These are phyloP conservation scores for Hebeloma cylindrosporum DNA, from an alignment of 768 basidiomycete species.

Conservation along the genomic window DNA sequence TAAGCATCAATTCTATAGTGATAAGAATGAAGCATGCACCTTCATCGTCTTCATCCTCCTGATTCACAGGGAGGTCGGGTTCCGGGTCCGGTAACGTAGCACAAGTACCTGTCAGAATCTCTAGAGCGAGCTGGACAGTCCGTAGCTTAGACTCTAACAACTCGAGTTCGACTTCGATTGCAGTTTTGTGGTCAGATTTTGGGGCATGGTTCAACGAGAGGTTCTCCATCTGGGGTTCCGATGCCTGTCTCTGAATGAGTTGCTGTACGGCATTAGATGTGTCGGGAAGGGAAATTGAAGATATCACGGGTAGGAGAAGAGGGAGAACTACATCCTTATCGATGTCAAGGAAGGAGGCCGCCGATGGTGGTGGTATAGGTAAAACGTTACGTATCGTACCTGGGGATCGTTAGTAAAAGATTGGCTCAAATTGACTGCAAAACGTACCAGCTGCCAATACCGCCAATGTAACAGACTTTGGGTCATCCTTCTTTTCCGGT, in stretches of 20 bases:
- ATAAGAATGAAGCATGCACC: slow-evolving; percentile 13
- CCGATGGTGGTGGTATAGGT: slow-evolving; percentile 70
- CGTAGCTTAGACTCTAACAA: slow-evolving; percentile 67
- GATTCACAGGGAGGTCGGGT: slow-evolving; percentile 35
- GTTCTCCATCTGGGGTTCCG: slow-evolving; percentile 30
- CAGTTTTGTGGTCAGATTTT: slow-evolving; percentile 74
- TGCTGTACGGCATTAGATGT: slow-evolving; percentile 48
- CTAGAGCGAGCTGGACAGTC: slow-evolving; percentile 80
- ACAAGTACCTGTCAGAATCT: slow-evolving; percentile 85
- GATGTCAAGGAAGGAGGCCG: slow-evolving; percentile 61
- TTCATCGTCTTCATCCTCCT: slow-evolving; percentile 41
- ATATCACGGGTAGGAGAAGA: slow-evolving; percentile 63
- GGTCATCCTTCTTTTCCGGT: slow-evolving; percentile 45
- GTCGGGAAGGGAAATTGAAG: slow-evolving; percentile 55
- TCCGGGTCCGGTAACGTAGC: slow-evolving; percentile 84
- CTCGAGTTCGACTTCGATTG: slow-evolving; percentile 69
- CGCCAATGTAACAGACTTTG: slow-evolving; percentile 50
- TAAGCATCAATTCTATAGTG: slow-evolving; percentile 4
- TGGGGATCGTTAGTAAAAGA: slow-evolving; percentile 24
- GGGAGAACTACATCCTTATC: slow-evolving; percentile 75
- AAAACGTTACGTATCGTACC: slow-evolving; percentile 77
- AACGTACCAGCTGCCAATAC: slow-evolving; percentile 68
- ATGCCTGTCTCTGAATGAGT: slow-evolving; percentile 52
- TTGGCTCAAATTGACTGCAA: not conserved
- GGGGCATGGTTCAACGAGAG: slow-evolving; percentile 64